phyloP scores from a whole-genome alignment of 2,329 filamentous ascomycete genomes.

The Fonsecaea multimorphosa region DNA sequence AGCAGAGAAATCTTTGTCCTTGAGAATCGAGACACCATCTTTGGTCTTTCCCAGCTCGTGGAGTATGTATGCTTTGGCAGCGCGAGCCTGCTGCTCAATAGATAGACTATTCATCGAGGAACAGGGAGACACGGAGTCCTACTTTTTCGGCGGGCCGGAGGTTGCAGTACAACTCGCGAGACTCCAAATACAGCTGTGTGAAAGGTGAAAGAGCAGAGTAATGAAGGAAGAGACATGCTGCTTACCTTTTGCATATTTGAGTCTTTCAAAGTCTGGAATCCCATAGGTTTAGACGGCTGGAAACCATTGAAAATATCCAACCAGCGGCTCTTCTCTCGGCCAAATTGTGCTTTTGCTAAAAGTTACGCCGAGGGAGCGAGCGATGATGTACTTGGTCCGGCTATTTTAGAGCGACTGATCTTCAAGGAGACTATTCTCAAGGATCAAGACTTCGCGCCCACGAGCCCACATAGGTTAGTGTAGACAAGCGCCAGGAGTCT shows the following conservation, averaged over 20 bases:
- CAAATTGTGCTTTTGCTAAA: constrained; percentile 13
- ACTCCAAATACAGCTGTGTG: not conserved
- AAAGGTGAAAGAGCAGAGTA: not conserved
- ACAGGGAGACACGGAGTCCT: not conserved
- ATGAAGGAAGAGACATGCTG: not conserved
- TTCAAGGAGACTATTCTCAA: too few relatives aligned
- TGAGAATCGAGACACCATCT: constrained; percentile 30
- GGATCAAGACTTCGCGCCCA: too few relatives aligned
- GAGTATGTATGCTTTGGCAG: constrained; percentile 38
- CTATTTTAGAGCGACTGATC: too few relatives aligned
- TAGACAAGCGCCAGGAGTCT: too few relatives aligned
- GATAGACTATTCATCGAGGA: constrained; percentile 28
- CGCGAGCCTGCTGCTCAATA: constrained; percentile 37
- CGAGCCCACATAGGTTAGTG: too few relatives aligned
- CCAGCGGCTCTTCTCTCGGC: constrained; percentile 26
- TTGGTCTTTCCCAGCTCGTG: constrained; percentile 35
- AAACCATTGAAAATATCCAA: not conserved
- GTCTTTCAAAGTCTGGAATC: not conserved
- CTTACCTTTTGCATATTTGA: not conserved
- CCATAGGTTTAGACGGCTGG: not conserved
- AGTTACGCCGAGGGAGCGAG: constrained; percentile 20
- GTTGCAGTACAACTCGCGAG: not conserved
- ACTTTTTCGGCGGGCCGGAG: too few relatives aligned
- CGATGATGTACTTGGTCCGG: not conserved
- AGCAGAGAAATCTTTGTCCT: constrained; percentile 32